These are phyloP conservation scores for Colletotrichum lupini DNA, from an alignment of 2,329 filamentous ascomycete species.

Conservation along the genomic window DNA sequence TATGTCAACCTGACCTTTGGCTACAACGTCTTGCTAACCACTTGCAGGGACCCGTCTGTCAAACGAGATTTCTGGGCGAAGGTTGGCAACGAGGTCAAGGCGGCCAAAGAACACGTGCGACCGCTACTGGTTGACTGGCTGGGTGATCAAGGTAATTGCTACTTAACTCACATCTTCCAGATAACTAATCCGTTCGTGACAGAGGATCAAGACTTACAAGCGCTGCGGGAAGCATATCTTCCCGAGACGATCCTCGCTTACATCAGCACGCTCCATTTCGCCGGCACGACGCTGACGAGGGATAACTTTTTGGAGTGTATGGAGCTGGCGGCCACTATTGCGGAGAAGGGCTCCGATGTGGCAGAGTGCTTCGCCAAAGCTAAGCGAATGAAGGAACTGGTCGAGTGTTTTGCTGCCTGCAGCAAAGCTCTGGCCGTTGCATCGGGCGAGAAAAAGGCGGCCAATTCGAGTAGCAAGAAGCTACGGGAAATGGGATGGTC, in stretches of 20 bases:
- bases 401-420: conserved; percentile 79
- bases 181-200: background rate
- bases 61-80: conserved; percentile 64
- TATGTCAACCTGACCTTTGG: conserved; percentile 47
- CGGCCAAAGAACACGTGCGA: conserved; percentile 66
- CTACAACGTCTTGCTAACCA: conserved; percentile 40
- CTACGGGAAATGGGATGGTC: conserved; percentile 72
- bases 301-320: conserved; percentile 86
- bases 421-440: conserved; percentile 76
- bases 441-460: conserved; percentile 64
- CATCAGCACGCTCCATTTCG: conserved; percentile 82
- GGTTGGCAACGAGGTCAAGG: conserved; percentile 65
- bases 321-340: conserved; percentile 82
- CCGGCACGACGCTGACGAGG: conserved; percentile 78
- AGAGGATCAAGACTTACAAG: conserved; percentile 61
- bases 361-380: conserved; percentile 72
- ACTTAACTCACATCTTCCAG: conserved; percentile 37
- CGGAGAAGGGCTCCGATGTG: conserved; percentile 76
- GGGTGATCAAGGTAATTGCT: conserved; percentile 60
- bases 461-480: conserved; percentile 66
- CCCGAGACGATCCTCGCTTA: conserved; percentile 89
- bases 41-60: conserved; percentile 43
- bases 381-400: conserved; percentile 78
- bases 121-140: conserved; percentile 76
- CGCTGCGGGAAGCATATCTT: conserved; percentile 81